Percentiles rank a stretch among this genome's conserved stretches.
phyloP scores from a whole-genome alignment of 768 basidiomycete genomes.

The Sistotremastrum suecicum region DNA sequence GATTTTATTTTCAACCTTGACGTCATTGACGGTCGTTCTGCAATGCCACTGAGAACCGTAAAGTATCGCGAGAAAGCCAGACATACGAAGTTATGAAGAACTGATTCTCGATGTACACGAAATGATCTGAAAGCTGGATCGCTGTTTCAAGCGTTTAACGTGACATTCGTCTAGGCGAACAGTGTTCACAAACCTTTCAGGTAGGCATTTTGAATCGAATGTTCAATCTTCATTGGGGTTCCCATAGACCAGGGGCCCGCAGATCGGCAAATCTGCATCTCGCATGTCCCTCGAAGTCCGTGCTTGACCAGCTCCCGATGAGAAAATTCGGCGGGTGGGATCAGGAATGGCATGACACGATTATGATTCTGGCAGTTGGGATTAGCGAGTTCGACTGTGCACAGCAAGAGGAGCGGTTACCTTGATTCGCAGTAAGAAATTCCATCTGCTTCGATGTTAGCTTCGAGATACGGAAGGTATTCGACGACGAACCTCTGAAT shows the following conservation, averaged over 20 bases:
- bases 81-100: constrained; percentile 82
- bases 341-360: constrained; percentile 81
- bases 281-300: constrained; percentile 90
- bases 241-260: constrained; percentile 96
- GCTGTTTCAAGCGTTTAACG: constrained; percentile 27
- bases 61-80: background rate
- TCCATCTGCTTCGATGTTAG: constrained; percentile 49
- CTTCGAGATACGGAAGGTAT: constrained; percentile 1
- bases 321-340: constrained; percentile 89
- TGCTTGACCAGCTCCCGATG: constrained; percentile 61
- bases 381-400: background rate
- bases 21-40: constrained; percentile 74
- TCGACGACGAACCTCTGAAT: constrained; percentile 52
- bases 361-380: constrained; percentile 58
- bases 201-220: constrained; percentile 92
- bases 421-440: constrained; percentile 86
- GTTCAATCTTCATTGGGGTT: constrained; percentile 69
- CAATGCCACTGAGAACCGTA: constrained; percentile 5
- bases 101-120: constrained; percentile 96
- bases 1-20: constrained; percentile 82
- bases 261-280: constrained; percentile 92
- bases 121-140: constrained; percentile 88
- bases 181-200: constrained; percentile 47
- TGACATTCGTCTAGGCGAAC: background rate
- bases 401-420: constrained; percentile 21